Evolutionary conservation across 2,329 filamentous ascomycete genomes (phyloP), one percentile per base, ranked within the genome.

Genomic region (Penicillium sp.): DNA sequence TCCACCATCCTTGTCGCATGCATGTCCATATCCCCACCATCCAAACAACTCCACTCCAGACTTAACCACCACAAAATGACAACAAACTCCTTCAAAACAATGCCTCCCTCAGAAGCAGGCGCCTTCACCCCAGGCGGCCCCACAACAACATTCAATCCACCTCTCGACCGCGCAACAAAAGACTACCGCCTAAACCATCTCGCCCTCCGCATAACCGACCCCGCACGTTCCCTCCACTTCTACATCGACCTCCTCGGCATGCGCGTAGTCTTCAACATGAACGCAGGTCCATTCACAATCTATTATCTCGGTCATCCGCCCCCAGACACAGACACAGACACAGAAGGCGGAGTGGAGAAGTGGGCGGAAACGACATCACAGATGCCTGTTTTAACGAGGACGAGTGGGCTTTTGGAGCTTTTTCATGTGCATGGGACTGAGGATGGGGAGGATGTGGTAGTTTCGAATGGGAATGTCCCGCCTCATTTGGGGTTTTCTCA

Each of bases 271-370:
- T 75, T 74, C 55, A 72, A 65, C 22, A 69, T 75, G 66, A 75
- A 75, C 49, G 64, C 69, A 31, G 72, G 73, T 7, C 73, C 72
- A 7, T 74, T 72, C 59, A 75, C 72, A 7, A 69, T 75, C 50
- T 75, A 75, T 59, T 75, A 75, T 52, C 69, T 75, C 6, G 73
- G 71, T 6, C 70, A 75, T 41, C 73, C 73, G 4, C 65, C 68
- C 12, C 66, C 68, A 14, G 53, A 62, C 12, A 63, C 61, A n/a
- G 52, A 69, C 18, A 20, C 9, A 40, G 9, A 22, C n/a, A n/a
- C n/a, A 4, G 65, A 73, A 35, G 58, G 72, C 6, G 40, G 54
- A 6, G 42, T 58, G 15, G 46, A 15, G 22, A 26, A 25, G 4
- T 75, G 70, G 67, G 68, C 70, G 11, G 53, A 58, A 41, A 59